Evolutionary conservation across 768 basidiomycete species (phyloP).

Genomic region (Termitomyces sp.): DNA sequence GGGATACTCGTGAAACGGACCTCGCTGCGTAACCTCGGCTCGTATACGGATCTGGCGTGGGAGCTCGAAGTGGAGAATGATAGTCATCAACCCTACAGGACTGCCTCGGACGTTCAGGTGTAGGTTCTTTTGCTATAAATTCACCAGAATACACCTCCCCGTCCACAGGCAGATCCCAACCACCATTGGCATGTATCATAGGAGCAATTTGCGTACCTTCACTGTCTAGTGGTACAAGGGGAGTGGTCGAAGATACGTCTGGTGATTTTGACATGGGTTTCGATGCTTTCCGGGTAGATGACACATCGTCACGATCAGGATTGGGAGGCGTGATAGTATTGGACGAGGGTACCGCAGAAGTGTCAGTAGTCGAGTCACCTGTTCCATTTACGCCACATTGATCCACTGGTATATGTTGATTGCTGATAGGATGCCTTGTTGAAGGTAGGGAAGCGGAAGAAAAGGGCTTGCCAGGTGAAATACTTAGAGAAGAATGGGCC

Average conservation of each 20-base stretch:
- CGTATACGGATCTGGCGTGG: not conserved
- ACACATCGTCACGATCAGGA: not conserved
- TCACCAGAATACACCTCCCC: conserved; percentile 1
- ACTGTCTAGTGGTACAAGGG: not conserved
- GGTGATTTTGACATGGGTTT: not conserved
- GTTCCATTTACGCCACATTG: not conserved
- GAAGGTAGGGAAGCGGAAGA: not conserved
- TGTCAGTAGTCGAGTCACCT: not conserved
- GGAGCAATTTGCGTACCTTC: conserved; percentile 11
- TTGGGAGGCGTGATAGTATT: not conserved
- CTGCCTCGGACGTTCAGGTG: not conserved
- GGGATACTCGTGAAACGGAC: not conserved
- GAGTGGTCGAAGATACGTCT: not conserved
- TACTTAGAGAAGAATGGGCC: not conserved
- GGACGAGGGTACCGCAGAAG: not conserved
- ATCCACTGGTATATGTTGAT: not conserved
- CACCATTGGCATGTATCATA: conserved; percentile 3
- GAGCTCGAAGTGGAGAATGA: conserved; percentile 9
- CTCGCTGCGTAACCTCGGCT: not conserved
- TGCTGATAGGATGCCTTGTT: not conserved
- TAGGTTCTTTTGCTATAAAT: not conserved
- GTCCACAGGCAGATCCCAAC: conserved; percentile 11
- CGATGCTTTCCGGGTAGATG: not conserved
- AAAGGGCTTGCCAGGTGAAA: not conserved
- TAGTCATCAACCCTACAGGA: conserved; percentile 6